Evolutionary conservation across 768 basidiomycete species (phyloP).

Genomic region (Pleurotus citrinopileatus): DNA sequence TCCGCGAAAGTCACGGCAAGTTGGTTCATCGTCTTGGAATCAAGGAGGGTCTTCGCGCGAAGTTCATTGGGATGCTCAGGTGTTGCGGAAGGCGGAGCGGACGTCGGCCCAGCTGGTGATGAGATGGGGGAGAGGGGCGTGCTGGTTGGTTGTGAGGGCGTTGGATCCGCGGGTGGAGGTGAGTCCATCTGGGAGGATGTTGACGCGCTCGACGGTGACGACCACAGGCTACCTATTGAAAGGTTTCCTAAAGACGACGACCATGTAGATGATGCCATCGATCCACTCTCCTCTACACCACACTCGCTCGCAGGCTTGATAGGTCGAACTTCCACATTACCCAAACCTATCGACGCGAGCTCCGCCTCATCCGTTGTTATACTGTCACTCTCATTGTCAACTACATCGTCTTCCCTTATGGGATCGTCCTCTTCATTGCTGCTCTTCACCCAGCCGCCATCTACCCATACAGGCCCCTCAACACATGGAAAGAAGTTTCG

Average conservation of each 20-base stretch:
- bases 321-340: constrained; percentile 9
- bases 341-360: constrained; percentile 10
- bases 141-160: constrained; percentile 30
- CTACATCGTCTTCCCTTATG: constrained; percentile 32
- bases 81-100: not conserved
- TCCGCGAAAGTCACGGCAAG: constrained; percentile 81
- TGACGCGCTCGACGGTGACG: constrained; percentile 37
- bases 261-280: constrained; percentile 29
- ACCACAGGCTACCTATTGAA: constrained; percentile 28
- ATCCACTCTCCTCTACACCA: constrained; percentile 15
- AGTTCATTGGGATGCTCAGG: not conserved
- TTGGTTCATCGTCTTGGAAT: constrained; percentile 56
- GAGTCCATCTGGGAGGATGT: constrained; percentile 33
- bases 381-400: constrained; percentile 29
- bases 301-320: constrained; percentile 16
- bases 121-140: constrained; percentile 23
- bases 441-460: constrained; percentile 6
- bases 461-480: constrained; percentile 5
- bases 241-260: constrained; percentile 1
- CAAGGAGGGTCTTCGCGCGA: constrained; percentile 40
- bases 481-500: constrained; percentile 82
- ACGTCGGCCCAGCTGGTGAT: not conserved
- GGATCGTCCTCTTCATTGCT: not conserved
- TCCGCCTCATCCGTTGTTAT: constrained; percentile 14
- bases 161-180: constrained; percentile 41